Conservation (phyloP, 176 grass and related monocot genomes). For the Lolium rigidum region DNA sequence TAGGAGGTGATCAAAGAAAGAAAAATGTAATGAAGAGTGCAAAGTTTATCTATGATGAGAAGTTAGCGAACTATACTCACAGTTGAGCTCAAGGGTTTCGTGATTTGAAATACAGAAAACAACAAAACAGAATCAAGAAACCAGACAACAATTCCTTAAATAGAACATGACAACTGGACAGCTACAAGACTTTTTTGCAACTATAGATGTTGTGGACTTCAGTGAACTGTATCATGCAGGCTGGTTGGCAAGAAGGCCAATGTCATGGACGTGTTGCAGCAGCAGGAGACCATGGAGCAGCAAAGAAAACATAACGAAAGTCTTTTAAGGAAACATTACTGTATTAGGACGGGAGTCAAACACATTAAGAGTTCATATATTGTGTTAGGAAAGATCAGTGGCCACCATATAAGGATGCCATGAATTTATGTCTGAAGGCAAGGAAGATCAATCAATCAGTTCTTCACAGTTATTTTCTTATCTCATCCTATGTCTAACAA, state of each 20-base stretch:
- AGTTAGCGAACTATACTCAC: no score
- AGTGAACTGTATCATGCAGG: not conserved
- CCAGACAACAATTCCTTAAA: no score
- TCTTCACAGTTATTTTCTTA: not conserved
- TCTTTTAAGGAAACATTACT: not conserved
- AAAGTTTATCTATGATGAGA: no score
- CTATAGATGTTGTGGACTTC: not conserved
- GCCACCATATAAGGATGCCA: not conserved
- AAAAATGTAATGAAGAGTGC: no score
- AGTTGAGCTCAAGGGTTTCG: no score
- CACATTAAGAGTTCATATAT: not conserved
- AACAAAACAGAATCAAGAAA: no score
- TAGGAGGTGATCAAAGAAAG: no score
- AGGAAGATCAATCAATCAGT: not conserved
- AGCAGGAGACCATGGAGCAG: no score
- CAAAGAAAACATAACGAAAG: not conserved
- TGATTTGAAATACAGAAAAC: no score
- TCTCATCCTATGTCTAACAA: not conserved
- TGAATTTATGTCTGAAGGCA: constrained; percentile 9
- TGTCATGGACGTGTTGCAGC: no score
- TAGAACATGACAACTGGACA: no score
- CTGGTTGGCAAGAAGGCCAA: not conserved
- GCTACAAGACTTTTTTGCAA: no score
- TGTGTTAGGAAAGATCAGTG: not conserved
- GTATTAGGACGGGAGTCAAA: not conserved